These are phyloP conservation scores for Warburgia ugandensis DNA, from an alignment of 164 flowering plant genomes.

Conservation along the genomic window DNA sequence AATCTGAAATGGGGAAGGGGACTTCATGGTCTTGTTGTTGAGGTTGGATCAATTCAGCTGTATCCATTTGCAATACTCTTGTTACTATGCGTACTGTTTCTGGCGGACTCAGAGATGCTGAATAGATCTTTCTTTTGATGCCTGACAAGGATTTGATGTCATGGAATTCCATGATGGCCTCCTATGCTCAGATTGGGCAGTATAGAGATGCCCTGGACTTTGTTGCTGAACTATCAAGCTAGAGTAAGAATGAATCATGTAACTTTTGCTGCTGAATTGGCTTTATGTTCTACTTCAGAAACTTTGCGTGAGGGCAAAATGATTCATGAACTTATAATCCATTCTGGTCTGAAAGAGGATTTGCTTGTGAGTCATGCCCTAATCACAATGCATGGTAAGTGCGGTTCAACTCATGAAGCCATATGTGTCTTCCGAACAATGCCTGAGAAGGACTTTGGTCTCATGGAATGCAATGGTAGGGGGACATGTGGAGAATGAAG, in stretches of 20 bases:
- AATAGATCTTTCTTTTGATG: slow-evolving; percentile 42
- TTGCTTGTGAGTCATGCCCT: slow-evolving; percentile 65
- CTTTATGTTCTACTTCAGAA: slow-evolving; percentile 54
- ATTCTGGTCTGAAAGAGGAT: slow-evolving; percentile 43
- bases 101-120: slow-evolving; percentile 42
- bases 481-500: slow-evolving; percentile 54
- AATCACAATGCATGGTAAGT: slow-evolving; percentile 66
- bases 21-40: slow-evolving; percentile 47
- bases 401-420: slow-evolving; percentile 46
- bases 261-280: slow-evolving; percentile 57
- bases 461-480: slow-evolving; percentile 83
- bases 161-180: slow-evolving; percentile 69
- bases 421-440: slow-evolving; percentile 31
- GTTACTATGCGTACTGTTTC: slow-evolving; percentile 56
- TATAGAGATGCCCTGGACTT: slow-evolving; percentile 32
- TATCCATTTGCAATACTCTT: slow-evolving; percentile 56
- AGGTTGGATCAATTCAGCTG: slow-evolving; percentile 40
- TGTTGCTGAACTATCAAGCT: slow-evolving; percentile 26
- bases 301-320: slow-evolving; percentile 36
- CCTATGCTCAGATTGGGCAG: slow-evolving; percentile 43
- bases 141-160: slow-evolving; percentile 59
- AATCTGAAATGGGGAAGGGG: slow-evolving; percentile 58
- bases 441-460: slow-evolving; percentile 42
- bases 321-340: slow-evolving; percentile 45
- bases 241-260: slow-evolving; percentile 31